phyloP scores from a whole-genome alignment of 2,329 filamentous ascomycete species.

The Colletotrichum gigasporum region DNA sequence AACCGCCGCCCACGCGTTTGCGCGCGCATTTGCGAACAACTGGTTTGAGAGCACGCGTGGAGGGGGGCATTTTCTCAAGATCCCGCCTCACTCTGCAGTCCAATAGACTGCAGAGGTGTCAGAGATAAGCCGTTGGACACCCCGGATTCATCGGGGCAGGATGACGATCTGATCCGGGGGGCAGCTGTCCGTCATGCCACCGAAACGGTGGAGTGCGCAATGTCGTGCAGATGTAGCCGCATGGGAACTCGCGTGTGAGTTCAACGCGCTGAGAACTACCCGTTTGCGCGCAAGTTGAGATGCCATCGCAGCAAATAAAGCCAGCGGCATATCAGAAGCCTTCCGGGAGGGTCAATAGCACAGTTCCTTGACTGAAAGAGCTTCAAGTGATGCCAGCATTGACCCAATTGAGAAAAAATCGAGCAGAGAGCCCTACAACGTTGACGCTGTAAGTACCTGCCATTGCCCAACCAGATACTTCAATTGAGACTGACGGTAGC shows the following conservation, averaged over 20 bases:
- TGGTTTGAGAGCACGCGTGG: neutral
- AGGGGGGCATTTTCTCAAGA: neutral
- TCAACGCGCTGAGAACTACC: neutral
- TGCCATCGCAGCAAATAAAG: neutral
- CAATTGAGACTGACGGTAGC: slow-evolving; percentile 1
- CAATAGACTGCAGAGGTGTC: neutral
- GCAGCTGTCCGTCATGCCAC: slow-evolving; percentile 24
- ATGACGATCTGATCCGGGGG: slow-evolving; percentile 13
- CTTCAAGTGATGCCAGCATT: neutral
- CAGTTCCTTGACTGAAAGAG: neutral
- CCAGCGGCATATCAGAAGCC: neutral
- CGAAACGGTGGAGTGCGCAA: slow-evolving; percentile 16
- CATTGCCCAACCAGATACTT: neutral
- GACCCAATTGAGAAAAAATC: neutral
- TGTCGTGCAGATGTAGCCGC: slow-evolving; percentile 18
- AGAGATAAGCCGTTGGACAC: slow-evolving; percentile 4
- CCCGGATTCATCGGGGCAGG: neutral
- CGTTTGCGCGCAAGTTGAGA: neutral
- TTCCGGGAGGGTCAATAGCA: neutral
- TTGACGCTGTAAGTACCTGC: neutral
- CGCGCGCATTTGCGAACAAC: slow-evolving; percentile 24
- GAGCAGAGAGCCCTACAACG: neutral
- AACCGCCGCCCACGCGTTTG: neutral
- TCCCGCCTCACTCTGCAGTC: slow-evolving; percentile 7
- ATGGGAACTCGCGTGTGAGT: neutral